These are phyloP conservation scores for Serendipita sp. DNA, from an alignment of 768 basidiomycete species.

Conservation along the genomic window DNA sequence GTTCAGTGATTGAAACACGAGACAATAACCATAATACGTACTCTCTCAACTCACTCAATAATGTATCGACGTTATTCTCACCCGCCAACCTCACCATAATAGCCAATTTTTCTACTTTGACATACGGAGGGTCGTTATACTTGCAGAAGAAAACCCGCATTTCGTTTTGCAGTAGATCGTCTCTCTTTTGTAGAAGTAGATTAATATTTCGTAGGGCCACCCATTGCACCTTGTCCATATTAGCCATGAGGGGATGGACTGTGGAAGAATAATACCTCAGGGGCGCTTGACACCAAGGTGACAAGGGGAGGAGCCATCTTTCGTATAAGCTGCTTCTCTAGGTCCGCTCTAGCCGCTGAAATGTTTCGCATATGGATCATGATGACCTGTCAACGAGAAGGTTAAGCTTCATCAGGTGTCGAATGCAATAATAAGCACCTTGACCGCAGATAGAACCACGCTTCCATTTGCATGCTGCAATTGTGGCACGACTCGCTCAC, in stretches of 20 bases:
- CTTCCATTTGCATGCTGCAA: slow-evolving; percentile 95
- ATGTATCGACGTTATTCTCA: slow-evolving; percentile 85
- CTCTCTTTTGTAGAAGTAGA: slow-evolving; percentile 81
- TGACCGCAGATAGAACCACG: slow-evolving; percentile 92
- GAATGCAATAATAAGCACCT: slow-evolving; percentile 31
- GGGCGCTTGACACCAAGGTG: slow-evolving; percentile 87
- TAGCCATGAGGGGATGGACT: not conserved
- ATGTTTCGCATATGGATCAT: slow-evolving; percentile 93
- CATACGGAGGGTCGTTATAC: slow-evolving; percentile 98
- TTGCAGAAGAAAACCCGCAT: slow-evolving; percentile 99
- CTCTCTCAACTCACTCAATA: slow-evolving; percentile 94
- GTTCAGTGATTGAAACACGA: slow-evolving; percentile 6
- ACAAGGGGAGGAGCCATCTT: slow-evolving; percentile 98
- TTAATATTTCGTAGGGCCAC: slow-evolving; percentile 95
- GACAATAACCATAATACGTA: slow-evolving; percentile 23
- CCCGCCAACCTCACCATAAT: slow-evolving; percentile 91
- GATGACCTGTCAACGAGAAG: slow-evolving; percentile 46
- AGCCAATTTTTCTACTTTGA: slow-evolving; percentile 95
- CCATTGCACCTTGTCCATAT: slow-evolving; percentile 62
- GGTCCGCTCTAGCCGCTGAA: slow-evolving; percentile 44
- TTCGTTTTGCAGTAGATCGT: slow-evolving; percentile 82
- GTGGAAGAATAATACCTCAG: slow-evolving; percentile 33
- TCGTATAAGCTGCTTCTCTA: slow-evolving; percentile 67
- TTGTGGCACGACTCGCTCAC: slow-evolving; percentile 94
- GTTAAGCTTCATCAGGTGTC: not conserved